Evolutionary conservation across 106 monocot species (phyloP).

Genomic region (Vanilla planifolia): DNA sequence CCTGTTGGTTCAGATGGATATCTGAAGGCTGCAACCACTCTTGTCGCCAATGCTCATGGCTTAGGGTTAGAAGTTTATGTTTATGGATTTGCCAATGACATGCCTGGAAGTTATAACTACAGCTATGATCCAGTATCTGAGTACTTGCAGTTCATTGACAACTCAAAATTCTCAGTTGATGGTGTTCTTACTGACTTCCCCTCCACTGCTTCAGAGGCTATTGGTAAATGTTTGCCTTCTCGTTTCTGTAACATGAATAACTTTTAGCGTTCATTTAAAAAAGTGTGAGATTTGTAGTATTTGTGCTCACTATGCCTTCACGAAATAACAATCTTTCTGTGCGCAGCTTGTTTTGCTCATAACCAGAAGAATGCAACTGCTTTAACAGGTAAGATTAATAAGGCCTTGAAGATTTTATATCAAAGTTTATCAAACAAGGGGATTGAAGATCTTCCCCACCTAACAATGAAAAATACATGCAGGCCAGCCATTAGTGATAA

Average conservation of each 20-base stretch:
- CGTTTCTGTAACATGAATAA: too few species aligned
- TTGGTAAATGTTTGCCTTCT: conserved; percentile 24
- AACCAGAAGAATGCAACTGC: not conserved
- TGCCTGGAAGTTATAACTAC: conserved; percentile 49
- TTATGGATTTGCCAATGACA: conserved; percentile 57
- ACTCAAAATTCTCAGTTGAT: conserved; percentile 49
- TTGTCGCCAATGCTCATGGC: conserved; percentile 58
- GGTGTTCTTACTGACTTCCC: conserved; percentile 74
- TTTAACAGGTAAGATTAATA: not conserved
- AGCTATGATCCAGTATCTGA: conserved; percentile 61
- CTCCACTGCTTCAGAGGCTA: conserved; percentile 52
- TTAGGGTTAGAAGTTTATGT: conserved; percentile 54
- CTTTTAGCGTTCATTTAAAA: not conserved
- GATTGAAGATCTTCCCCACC: not conserved
- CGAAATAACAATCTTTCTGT: too few species aligned
- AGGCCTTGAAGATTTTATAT: not conserved
- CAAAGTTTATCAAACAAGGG: not conserved
- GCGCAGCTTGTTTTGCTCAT: conserved; percentile 16
- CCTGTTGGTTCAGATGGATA: conserved; percentile 37
- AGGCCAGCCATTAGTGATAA: conserved; percentile 44
- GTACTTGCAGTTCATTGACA: conserved; percentile 54
- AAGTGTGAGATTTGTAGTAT: too few species aligned
- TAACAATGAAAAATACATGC: not conserved
- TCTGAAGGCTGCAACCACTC: conserved; percentile 29
- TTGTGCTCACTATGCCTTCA: too few species aligned